Evolutionary conservation across 2,329 filamentous ascomycete species (phyloP).

Genomic region (Ophiosphaerella korrae): DNA sequence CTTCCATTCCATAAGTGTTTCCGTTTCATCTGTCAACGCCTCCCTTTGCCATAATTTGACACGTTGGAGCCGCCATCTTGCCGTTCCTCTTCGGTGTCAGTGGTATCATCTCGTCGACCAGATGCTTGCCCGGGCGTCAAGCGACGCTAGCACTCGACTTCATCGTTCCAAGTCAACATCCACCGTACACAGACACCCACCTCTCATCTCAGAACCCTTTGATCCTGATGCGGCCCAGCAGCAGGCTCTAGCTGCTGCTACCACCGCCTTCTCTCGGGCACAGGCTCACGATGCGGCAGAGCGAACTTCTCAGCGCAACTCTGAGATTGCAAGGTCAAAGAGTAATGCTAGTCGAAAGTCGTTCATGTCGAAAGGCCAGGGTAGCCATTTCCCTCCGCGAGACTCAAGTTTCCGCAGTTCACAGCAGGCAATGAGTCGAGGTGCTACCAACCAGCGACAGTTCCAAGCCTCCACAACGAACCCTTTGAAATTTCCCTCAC

Average conservation of each 20-base stretch:
- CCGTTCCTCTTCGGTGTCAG: slow-evolving; percentile 17
- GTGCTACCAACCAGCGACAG: slow-evolving; percentile 12
- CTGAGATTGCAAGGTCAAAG: slow-evolving; percentile 33
- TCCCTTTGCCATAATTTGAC: slow-evolving; percentile 27
- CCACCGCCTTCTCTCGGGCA: slow-evolving; percentile 42
- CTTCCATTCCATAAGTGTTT: slow-evolving; percentile 7
- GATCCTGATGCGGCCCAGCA: slow-evolving; percentile 38
- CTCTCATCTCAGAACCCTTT: slow-evolving; percentile 20
- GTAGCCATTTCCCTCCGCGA: slow-evolving; percentile 45
- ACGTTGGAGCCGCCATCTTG: slow-evolving; percentile 23
- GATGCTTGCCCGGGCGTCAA: slow-evolving; percentile 45
- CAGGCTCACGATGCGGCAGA: slow-evolving; percentile 28
- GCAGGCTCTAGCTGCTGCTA: slow-evolving; percentile 47
- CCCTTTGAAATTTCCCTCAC: slow-evolving; percentile 27
- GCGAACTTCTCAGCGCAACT: slow-evolving; percentile 17
- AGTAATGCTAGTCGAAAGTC: slow-evolving; percentile 44
- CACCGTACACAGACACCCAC: slow-evolving; percentile 32
- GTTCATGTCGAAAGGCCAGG: slow-evolving; percentile 30
- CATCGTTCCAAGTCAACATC: slow-evolving; percentile 46
- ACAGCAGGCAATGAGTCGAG: slow-evolving; percentile 20
- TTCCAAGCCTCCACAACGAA: slow-evolving; percentile 13
- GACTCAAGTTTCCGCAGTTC: slow-evolving; percentile 36
- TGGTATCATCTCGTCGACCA: slow-evolving; percentile 20
- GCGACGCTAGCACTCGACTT: slow-evolving; percentile 44
- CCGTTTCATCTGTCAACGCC: slow-evolving; percentile 23